A percentile compares a stretch with the other conserved stretches of the same genome.
Conservation (phyloP, 1,139 yeast genomes). For the Zygoascus meyerae region DNA sequence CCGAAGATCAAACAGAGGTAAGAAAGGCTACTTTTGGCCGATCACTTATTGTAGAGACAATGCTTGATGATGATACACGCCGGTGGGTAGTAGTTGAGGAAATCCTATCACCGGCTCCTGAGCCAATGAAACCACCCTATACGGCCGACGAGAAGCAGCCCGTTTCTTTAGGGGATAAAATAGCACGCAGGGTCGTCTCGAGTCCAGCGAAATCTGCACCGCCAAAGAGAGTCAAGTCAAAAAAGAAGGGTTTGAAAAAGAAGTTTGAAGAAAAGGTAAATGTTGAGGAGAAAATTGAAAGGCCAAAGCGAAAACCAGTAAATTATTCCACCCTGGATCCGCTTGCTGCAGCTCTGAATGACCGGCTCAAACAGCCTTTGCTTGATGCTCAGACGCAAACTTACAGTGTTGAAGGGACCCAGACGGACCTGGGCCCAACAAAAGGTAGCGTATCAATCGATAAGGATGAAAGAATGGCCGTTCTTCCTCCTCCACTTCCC, state of each 20-base stretch:
- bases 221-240: background rate
- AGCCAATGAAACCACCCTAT: conserved; percentile 20
- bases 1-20: conserved; percentile 63
- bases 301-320: conserved; percentile 8
- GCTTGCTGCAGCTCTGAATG: conserved; percentile 23
- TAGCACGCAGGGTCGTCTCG: conserved; percentile 16
- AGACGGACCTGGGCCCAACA: too few species aligned
- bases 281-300: conserved; percentile 6
- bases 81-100: conserved; percentile 83
- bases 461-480: too few species aligned
- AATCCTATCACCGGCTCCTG: conserved; percentile 26
- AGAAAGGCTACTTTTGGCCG: conserved; percentile 73
- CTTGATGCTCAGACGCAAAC: conserved; percentile 14
- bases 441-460: too few species aligned
- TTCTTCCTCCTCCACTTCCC: too few species aligned
- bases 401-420: background rate
- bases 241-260: conserved; percentile 6
- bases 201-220: conserved; percentile 13
- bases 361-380: conserved; percentile 16
- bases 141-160: conserved; percentile 1
- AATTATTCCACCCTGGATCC: conserved; percentile 16
- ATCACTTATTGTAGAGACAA: conserved; percentile 56
- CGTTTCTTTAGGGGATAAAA: conserved; percentile 6
- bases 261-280: background rate
- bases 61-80: conserved; percentile 42